These are phyloP conservation scores for Elsinoe necatrix DNA, from an alignment of 2,329 filamentous ascomycete species.

Conservation along the genomic window DNA sequence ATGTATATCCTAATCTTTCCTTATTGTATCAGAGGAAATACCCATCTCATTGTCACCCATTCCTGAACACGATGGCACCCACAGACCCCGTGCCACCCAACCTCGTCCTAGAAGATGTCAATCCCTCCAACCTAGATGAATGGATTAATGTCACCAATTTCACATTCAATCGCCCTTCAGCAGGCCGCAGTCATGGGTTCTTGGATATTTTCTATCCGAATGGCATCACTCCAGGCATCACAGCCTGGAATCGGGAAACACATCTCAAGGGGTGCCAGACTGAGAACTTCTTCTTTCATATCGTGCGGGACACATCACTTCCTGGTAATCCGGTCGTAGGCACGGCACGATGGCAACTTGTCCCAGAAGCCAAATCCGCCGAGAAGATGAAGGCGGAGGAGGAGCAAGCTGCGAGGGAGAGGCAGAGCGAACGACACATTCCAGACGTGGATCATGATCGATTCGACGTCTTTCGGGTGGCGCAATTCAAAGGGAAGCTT, in stretches of 20 bases:
- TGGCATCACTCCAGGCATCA: conserved; percentile 9
- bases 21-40: too few species aligned
- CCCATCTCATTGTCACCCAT: background rate
- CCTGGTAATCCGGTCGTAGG: background rate
- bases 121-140: background rate
- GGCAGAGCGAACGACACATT: background rate
- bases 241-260: background rate
- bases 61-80: background rate
- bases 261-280: background rate
- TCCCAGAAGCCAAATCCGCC: conserved; percentile 12
- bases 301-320: conserved; percentile 7
- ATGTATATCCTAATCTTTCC: too few species aligned
- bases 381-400: conserved; percentile 15
- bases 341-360: background rate
- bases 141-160: background rate
- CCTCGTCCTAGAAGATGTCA: conserved; percentile 7
- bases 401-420: conserved; percentile 9
- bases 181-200: background rate
- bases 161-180: background rate
- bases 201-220: conserved; percentile 15
- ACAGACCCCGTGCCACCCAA: conserved; percentile 2
- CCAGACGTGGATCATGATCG: conserved; percentile 17
- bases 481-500: conserved; percentile 10
- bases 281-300: background rate
- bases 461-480: conserved; percentile 16